These are phyloP conservation scores for Aspergillus nomiae DNA, from an alignment of 2,329 filamentous ascomycete species.

Conservation along the genomic window DNA sequence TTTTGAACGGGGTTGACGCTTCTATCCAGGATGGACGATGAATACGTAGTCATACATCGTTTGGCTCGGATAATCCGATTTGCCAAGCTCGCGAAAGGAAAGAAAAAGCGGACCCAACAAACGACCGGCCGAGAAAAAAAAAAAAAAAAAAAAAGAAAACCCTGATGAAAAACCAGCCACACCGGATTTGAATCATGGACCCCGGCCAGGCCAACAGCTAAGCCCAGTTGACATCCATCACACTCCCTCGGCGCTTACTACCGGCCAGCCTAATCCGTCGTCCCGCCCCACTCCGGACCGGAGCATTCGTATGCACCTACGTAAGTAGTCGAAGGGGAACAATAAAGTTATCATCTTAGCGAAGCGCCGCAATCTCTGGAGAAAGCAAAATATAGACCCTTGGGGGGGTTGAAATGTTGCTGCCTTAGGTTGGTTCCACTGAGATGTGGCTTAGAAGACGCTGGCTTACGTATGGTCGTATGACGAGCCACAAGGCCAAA, in stretches of 20 bases:
- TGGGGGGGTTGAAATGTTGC: constrained; percentile 1
- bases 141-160: not conserved
- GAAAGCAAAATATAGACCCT: constrained; percentile 1
- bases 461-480: constrained; percentile 12
- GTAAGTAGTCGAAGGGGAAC: constrained; percentile 16
- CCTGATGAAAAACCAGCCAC: not conserved
- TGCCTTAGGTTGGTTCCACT: constrained; percentile 9
- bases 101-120: not conserved
- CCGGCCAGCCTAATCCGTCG: not conserved
- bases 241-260: not conserved
- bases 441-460: constrained; percentile 1
- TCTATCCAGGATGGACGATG: not conserved
- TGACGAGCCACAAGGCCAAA: constrained; percentile 5
- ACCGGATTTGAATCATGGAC: not conserved
- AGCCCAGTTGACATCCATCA: constrained; percentile 1
- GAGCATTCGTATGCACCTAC: constrained; percentile 27
- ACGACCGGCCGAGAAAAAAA: not conserved
- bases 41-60: constrained; percentile 6
- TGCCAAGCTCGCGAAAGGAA: not conserved
- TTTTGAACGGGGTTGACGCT: not conserved
- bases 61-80: not conserved
- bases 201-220: not conserved
- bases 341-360: constrained; percentile 11
- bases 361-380: constrained; percentile 5
- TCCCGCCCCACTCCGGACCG: constrained; percentile 13